phyloP scores from a whole-genome alignment of 2,329 filamentous ascomycete genomes.

The Cladophialophora carrionii region DNA sequence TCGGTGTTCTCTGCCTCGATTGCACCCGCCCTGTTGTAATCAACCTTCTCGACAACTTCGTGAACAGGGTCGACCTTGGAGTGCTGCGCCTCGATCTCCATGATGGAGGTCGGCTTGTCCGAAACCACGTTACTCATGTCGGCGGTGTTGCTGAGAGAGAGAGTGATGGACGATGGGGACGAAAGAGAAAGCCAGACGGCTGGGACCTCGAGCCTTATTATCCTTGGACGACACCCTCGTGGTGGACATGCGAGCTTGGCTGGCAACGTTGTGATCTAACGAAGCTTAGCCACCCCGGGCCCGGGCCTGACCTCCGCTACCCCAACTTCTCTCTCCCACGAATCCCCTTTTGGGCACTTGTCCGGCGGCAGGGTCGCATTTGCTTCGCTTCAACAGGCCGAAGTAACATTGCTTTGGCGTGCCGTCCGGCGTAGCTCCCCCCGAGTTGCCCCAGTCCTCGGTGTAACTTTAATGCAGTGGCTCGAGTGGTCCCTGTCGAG shows the following conservation, averaged over 20 bases:
- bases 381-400: neutral
- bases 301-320: conserved; percentile 11
- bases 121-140: conserved; percentile 43
- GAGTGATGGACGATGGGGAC: conserved; percentile 12
- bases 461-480: conserved; percentile 19
- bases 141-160: conserved; percentile 34
- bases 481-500: conserved; percentile 14
- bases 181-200: conserved; percentile 3
- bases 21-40: conserved; percentile 57
- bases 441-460: conserved; percentile 16
- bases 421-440: conserved; percentile 15
- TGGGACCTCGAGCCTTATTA: conserved; percentile 13
- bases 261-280: conserved; percentile 4
- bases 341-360: conserved; percentile 17
- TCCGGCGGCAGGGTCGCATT: conserved; percentile 25
- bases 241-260: conserved; percentile 15
- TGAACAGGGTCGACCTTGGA: conserved; percentile 41
- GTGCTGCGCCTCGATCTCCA: conserved; percentile 44
- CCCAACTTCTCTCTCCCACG: conserved; percentile 21
- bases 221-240: conserved; percentile 17
- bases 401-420: conserved; percentile 10
- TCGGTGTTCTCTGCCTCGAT: conserved; percentile 62
- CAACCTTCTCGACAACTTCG: conserved; percentile 46
- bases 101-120: conserved; percentile 42
- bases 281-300: conserved; percentile 18